Base-by-base conservation (phyloP, 352 stramenopile species). In the Globisporangium megalacanthum region DNA sequence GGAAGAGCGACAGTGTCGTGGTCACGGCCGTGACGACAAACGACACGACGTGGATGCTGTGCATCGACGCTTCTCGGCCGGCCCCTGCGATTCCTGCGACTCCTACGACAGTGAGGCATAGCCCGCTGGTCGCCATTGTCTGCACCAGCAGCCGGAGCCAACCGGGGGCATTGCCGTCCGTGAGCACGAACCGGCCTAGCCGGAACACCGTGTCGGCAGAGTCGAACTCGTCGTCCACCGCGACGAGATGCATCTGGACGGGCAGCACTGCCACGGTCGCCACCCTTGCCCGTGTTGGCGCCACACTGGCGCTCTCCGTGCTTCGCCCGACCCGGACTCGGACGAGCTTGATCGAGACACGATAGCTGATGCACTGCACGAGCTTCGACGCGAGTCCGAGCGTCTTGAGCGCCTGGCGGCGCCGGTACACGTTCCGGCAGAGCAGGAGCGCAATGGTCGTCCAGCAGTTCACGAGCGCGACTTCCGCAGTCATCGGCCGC, bases 381-480 rank as follows among this genome's bases (percentile, higher is more conserved):
- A 47, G 19, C 25, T 48, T 47, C 11, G 45, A 52, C 15, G 52
- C 15, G 45, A 17, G 15, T 1, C 20, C 44, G 8, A 41, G 11
- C 35, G 19, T 48, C 22, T 60, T 53, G 31, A 60, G 20, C 33
- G 19, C 20, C 29, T 45, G 42, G 1, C 44, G 20, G 7, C 35
- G 22, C 35, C 54, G 44, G 6, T 53, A 60, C 14, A 47, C 20
- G 33, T 60, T 60, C 8, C 42, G 54, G 9, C 14, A 53, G 6
- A 53, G 10, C 14, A 60, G 20, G 20, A 54, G 15, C 10, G 45
- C 33, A 4, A 54, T 45, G 4, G 45, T 60, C 4, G 44, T 39
- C 33, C 33, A 60, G 19, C 31, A 19, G n/a, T 53, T 60, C 33
- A 52, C 47, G 19, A 60, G 19, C 6, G 46, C 35, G 17, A 47